Base-by-base conservation (phyloP, 2,329 filamentous ascomycete genomes). In the Diaporthe humulicola region DNA sequence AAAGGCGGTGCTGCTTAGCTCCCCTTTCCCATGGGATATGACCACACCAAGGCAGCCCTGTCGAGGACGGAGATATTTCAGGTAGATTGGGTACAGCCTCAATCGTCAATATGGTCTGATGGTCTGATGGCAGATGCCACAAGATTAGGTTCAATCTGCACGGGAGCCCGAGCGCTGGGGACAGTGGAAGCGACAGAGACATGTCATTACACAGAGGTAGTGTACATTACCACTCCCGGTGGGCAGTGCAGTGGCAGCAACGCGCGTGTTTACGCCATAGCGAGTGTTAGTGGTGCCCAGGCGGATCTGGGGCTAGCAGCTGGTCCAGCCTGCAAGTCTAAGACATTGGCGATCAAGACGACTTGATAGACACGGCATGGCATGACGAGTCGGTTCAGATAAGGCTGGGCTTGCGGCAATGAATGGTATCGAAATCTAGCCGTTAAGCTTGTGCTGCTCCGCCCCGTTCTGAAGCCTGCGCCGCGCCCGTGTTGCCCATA, bases 41-140 rank as follows among this genome's bases (percentile, higher is more conserved):
- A 38, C n/a, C 22, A 54, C 15, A 25, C 12, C 70, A 60, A 30
- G 57, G 70, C 70, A 72, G 57, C 70, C 70, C 70, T 72, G 70
- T 72, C 25, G 56, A 71, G 33, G n/a, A 36, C 0, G 54, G 22
- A 71, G 9, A 15, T 33, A 40, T 22, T 45, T 38, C 54, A 57
- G 33, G 70, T 64, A 64, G 36, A 61, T 71, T 71, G 56, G 42
- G 54, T 61, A 64, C 70, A 72, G 70, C 70, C 70, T 64, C 70
- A 64, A 54, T 61, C 28, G 45, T 72, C 42, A 64, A 6, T 61
- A 54, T 71, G 70, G 70, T 25, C 30, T 71, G 42, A 54, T 71
- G 70, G 70, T 25, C 30, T 71, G 42, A 57, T 48, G 40, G 42
- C 42, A 38, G 28, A 30, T 67, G 61, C 61, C 61, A 67, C 19